These are phyloP conservation scores for Penicillium vulpinum DNA, from an alignment of 2,329 filamentous ascomycete genomes.

Conservation along the genomic window DNA sequence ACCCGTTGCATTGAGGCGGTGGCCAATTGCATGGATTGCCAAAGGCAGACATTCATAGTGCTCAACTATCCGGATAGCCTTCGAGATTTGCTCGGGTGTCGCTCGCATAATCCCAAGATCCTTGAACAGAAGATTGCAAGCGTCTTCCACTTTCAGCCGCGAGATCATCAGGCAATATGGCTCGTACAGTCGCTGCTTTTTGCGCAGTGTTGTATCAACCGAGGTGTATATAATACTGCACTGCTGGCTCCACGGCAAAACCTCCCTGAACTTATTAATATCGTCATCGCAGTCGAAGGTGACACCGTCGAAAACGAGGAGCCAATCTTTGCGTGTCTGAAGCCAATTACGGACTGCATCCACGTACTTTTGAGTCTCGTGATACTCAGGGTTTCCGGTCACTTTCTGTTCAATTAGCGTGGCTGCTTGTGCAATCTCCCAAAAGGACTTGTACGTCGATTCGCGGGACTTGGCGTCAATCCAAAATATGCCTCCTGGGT, in stretches of 20 bases:
- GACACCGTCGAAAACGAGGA: constrained; percentile 67
- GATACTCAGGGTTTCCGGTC: constrained; percentile 38
- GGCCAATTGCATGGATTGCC: constrained; percentile 66
- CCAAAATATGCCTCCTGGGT: constrained; percentile 70
- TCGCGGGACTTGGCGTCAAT: constrained; percentile 61
- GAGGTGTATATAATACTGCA: constrained; percentile 70
- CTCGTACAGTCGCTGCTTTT: constrained; percentile 61
- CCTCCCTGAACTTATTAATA: constrained; percentile 53
- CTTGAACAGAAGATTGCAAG: constrained; percentile 60
- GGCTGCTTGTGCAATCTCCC: constrained; percentile 63
- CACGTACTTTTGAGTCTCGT: constrained; percentile 53
- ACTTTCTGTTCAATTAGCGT: constrained; percentile 49
- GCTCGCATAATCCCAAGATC: constrained; percentile 62
- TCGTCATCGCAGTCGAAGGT: constrained; percentile 59
- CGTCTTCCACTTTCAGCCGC: constrained; percentile 57
- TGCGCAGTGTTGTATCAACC: constrained; percentile 57
- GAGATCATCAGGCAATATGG: constrained; percentile 59
- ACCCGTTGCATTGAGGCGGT: constrained; percentile 60
- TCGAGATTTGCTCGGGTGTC: constrained; percentile 55
- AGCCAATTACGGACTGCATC: constrained; percentile 63
- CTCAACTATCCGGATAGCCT: constrained; percentile 63
- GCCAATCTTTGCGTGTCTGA: constrained; percentile 61
- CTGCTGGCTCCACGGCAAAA: constrained; percentile 64
- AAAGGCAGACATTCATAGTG: constrained; percentile 65
- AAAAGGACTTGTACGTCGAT: constrained; percentile 63